Conservation (phyloP, 2,329 filamentous ascomycete genomes). For the Aspergillus fijiensis region DNA sequence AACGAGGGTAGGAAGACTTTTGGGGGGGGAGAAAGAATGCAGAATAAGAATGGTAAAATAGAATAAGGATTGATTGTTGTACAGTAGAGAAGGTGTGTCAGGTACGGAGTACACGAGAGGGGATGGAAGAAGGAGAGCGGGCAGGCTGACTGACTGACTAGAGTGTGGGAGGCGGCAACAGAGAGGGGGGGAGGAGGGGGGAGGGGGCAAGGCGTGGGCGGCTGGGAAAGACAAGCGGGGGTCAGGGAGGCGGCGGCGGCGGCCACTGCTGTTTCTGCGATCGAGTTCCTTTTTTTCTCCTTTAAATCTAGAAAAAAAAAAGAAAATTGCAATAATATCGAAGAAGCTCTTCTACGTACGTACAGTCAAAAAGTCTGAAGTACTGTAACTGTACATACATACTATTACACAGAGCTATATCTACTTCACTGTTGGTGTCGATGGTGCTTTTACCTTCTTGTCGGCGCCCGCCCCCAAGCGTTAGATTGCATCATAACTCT, state of each 20-base stretch:
- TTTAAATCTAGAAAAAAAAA: neutral
- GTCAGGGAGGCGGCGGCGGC: neutral
- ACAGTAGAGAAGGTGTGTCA: constrained; percentile 30
- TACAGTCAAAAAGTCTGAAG: no score
- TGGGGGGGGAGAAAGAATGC: neutral
- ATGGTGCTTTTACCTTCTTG: neutral
- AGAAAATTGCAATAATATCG: neutral
- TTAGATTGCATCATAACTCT: neutral
- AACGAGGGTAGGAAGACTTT: constrained; percentile 12
- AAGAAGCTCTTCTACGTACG: no score
- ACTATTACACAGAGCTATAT: no score
- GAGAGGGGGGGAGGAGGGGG: constrained; percentile 11
- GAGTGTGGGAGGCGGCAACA: constrained; percentile 18
- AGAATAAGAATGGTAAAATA: constrained; percentile 19
- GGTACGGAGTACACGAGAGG: constrained; percentile 5
- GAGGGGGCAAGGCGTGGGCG: constrained; percentile 17
- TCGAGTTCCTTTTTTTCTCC: neutral
- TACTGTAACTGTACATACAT: no score
- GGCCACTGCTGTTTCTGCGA: neutral
- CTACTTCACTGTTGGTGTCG: neutral
- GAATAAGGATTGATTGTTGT: constrained; percentile 30
- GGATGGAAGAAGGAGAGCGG: constrained; percentile 19
- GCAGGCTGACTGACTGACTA: constrained; percentile 11
- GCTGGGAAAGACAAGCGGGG: constrained; percentile 22
- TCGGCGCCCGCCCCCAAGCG: neutral